Evolutionary conservation across 2,329 filamentous ascomycete genomes (phyloP), one percentile per base, ranked within the genome.

Genomic region (Sarocladiaceae sp.): DNA sequence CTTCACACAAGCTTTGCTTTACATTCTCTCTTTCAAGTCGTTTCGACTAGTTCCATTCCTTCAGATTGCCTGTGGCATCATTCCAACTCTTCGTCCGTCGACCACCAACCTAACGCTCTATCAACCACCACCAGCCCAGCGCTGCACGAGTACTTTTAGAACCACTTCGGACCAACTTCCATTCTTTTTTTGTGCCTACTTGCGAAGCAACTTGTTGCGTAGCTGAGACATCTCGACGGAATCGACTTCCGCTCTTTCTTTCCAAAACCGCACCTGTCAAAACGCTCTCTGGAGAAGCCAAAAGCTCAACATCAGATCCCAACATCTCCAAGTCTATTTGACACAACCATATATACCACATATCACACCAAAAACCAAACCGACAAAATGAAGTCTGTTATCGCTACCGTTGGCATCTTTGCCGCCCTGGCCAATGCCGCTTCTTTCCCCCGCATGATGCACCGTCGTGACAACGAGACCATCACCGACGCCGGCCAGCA

Each of bases 321-420:
- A 17, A 36, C 12, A 11, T 47, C 28, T 23, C 35, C 18, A 54
- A 37, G 17, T 37, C 23, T 26, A 37, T 25, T 44, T 28, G 17
- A 10, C 28, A 33, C 26, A 36, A 49, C 33, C 10, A 40, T 28
- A 49, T 25, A 28, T 37, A 23, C 51, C 35, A 36, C 31, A 51
- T 48, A 56, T 57, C 59, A 25, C n/a, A n/a, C n/a, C n/a, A 58
- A 47, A 52, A 58, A 50, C 36, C 54, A 52, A 31, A 54, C 51
- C 52, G 50, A 60, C 69, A 77, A 70, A 53, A 80, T 80, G 77
- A 77, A 77, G 71, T 64, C 74, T 57, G 62, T 66, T 56, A 57
- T 70, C 52, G 64, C 75, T 58, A 60, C 65, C 58, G 58, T 77
- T 58, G 72, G 71, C 68, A 65, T 76, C 56, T 63, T 76, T 57